A percentile compares a stretch with the other conserved stretches of the same genome.
phyloP scores from a whole-genome alignment of 441 rosid genomes.

The Gossypium schwendimanii region DNA sequence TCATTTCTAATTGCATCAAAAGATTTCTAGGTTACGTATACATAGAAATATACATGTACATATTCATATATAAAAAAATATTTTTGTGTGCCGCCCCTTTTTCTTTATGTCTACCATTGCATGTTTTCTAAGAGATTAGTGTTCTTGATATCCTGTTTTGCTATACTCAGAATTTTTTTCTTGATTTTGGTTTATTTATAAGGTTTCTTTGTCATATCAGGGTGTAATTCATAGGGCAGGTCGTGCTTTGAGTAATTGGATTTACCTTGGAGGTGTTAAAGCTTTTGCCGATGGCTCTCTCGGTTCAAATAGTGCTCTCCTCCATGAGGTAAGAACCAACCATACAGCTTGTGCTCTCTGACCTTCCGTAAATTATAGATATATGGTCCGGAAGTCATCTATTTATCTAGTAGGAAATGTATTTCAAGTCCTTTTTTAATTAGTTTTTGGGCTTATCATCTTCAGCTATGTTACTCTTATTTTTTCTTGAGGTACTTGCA shows the following conservation, averaged over 20 bases:
- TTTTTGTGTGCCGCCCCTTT: background rate
- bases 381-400: background rate
- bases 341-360: background rate
- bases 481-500: too few species aligned
- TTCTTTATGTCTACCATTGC: background rate
- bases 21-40: background rate
- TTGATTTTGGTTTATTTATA: background rate
- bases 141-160: background rate
- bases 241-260: constrained; percentile 49
- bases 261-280: constrained; percentile 86
- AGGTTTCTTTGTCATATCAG: constrained; percentile 23
- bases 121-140: background rate
- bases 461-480: background rate
- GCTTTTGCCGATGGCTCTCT: constrained; percentile 90
- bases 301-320: constrained; percentile 79
- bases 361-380: background rate
- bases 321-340: constrained; percentile 53
- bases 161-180: background rate
- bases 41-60: background rate
- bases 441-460: background rate
- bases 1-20: background rate
- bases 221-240: constrained; percentile 48
- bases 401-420: background rate
- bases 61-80: background rate
- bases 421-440: background rate